These are phyloP conservation scores for Globisporangium spinosum DNA, from an alignment of 352 stramenopile species.

Conservation along the genomic window DNA sequence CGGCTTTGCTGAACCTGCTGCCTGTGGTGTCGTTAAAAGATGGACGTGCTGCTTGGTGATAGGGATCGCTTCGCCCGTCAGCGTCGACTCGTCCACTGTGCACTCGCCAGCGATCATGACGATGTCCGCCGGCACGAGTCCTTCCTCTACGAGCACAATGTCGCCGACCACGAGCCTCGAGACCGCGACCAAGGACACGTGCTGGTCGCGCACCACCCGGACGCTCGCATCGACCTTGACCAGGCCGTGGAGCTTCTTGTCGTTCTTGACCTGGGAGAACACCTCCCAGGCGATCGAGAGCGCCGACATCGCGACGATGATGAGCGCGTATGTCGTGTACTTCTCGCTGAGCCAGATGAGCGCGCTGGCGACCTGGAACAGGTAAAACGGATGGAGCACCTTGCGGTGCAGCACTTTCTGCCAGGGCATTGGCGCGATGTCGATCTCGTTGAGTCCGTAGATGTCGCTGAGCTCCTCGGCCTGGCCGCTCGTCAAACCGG, in stretches of 20 bases:
- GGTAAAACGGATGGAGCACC: conserved; percentile 75
- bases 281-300: conserved; percentile 76
- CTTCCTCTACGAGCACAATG: conserved; percentile 62
- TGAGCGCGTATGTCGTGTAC: conserved; percentile 64
- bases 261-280: conserved; percentile 54
- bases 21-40: neutral
- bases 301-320: conserved; percentile 59
- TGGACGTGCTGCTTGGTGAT: conserved; percentile 53
- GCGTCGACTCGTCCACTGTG: conserved; percentile 65
- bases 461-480: conserved; percentile 37
- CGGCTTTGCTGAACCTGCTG: neutral
- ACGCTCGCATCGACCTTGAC: conserved; percentile 55
- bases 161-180: conserved; percentile 61
- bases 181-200: conserved; percentile 36
- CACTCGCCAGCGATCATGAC: conserved; percentile 62
- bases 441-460: conserved; percentile 58
- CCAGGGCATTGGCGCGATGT: conserved; percentile 46
- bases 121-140: conserved; percentile 58
- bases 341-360: conserved; percentile 65
- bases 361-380: conserved; percentile 69
- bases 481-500: conserved; percentile 24
- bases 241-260: conserved; percentile 55
- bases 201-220: conserved; percentile 53
- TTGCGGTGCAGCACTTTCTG: conserved; percentile 53
- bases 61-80: conserved; percentile 82